phyloP scores from a whole-genome alignment of 306 rosid species.

The Gastrolobium villosum region DNA sequence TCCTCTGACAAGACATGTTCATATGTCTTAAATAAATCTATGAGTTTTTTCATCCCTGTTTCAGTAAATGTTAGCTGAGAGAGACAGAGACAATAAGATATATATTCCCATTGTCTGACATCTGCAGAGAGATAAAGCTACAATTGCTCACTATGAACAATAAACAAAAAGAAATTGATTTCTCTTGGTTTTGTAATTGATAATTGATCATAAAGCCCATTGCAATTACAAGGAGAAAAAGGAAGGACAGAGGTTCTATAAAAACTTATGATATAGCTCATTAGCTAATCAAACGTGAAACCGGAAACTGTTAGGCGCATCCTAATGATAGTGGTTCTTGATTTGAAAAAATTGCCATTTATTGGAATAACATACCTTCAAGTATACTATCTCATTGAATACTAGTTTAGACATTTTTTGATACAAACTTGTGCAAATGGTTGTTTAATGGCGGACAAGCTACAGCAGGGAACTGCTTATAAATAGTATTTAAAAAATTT shows the following conservation, averaged over 20 bases:
- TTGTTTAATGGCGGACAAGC: constrained; percentile 1
- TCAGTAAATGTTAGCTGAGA: too few species aligned
- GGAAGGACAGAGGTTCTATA: neutral
- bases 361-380: constrained; percentile 9
- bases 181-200: neutral
- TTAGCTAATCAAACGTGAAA: neutral
- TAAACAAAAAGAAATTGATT: neutral
- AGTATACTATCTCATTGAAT: constrained; percentile 3
- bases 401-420: constrained; percentile 9
- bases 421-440: constrained; percentile 4
- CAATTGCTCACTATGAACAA: constrained; percentile 32
- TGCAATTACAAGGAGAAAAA: neutral
- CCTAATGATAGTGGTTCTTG: neutral
- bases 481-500: constrained; percentile 15
- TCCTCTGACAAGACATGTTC: too few species aligned
- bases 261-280: neutral
- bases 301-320: neutral
- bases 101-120: too few species aligned
- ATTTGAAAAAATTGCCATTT: neutral
- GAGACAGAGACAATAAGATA: too few species aligned
- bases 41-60: too few species aligned
- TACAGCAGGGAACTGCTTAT: neutral
- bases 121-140: constrained; percentile 58
- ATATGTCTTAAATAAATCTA: too few species aligned
- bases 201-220: constrained; percentile 18